Base-by-base conservation (phyloP, 331 rosid species). In the Erythrophleum ivorense region DNA sequence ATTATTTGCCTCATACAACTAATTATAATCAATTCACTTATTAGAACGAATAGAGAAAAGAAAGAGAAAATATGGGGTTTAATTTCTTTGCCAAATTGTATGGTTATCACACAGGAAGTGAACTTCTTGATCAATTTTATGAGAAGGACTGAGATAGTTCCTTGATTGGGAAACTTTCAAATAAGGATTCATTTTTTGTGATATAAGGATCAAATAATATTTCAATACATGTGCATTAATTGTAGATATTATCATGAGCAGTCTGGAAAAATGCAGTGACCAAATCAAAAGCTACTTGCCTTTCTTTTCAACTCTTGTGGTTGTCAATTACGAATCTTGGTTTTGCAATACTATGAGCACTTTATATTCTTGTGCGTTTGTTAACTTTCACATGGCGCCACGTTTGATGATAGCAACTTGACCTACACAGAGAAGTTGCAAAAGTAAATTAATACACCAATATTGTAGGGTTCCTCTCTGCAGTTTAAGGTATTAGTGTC, bases 221-320 rank as follows among this genome's bases (percentile, higher is more conserved):
- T 62, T 3, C 6, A 24, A 24, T 6, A 38, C 41, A 38, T 3
- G 41, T 49, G 52, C 2, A 48, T 48, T 48, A 16, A 21, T 2
- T 2, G 24, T 11, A 5, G 12, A 29, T 29, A 60, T 60, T 1
- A 60, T 60, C n/a, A 62, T n/a, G 41, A 62, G 31, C 18, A 62
- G 70, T 63, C 21, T 13, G 12, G 21, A 34, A 76, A 53, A 71
- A 45, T 49, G n/a, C 68, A 29, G 66, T 82, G 75, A 79, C 70
- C 21, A 78, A 66, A 41, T 80, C 78, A 57, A 82, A 88, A 84
- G 86, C 77, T 29, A 59, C 12, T 40, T 83, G 73, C 43, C 87
- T 82, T 89, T 79, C 50, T 55, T n/a, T 62, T 38, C 76, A 58
- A 77, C 43, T n/a, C 70, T 34, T 49, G 73, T 14, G 29, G 69